Conservation (phyloP, 805 yeast species). For the Wickerhamomyces subpelliculosus region DNA sequence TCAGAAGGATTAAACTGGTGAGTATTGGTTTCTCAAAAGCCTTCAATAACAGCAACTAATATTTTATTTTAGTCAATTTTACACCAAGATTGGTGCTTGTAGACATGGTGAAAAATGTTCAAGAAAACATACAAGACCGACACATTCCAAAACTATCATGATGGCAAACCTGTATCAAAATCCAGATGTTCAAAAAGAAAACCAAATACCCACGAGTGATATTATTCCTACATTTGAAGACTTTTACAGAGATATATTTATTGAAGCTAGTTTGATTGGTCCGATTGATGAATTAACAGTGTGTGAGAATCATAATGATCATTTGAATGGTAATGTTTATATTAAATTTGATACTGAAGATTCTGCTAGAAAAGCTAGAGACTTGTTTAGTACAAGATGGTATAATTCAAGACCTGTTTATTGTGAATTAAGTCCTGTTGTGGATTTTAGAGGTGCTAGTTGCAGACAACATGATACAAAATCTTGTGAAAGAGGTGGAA, state of each 20-base stretch:
- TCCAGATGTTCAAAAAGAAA: constrained; percentile 36
- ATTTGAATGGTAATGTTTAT: constrained; percentile 82
- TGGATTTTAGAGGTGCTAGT: constrained; percentile 59
- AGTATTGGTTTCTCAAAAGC: constrained; percentile 4
- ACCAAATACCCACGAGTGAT: constrained; percentile 20
- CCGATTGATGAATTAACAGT: constrained; percentile 58
- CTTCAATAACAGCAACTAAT: too few species aligned
- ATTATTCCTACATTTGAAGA: constrained; percentile 46
- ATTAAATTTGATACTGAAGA: constrained; percentile 48
- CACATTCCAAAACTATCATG: constrained; percentile 55
- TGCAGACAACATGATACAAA: constrained; percentile 65
- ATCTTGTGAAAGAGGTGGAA: constrained; percentile 70
- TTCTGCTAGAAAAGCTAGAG: constrained; percentile 55
- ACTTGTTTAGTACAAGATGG: constrained; percentile 73
- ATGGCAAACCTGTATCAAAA: constrained; percentile 59
- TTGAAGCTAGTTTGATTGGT: constrained; percentile 46
- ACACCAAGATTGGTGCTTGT: constrained; percentile 83
- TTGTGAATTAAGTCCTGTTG: constrained; percentile 73
- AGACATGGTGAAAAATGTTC: constrained; percentile 88
- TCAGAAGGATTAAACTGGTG: constrained; percentile 15
- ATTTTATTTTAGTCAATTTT: constrained; percentile 44
- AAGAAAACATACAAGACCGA: constrained; percentile 63
- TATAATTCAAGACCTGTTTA: constrained; percentile 71
- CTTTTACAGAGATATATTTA: constrained; percentile 66
- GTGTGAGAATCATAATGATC: constrained; percentile 78